phyloP scores from a whole-genome alignment of 2,329 filamentous ascomycete species.

The Epichloe coenophiala region DNA sequence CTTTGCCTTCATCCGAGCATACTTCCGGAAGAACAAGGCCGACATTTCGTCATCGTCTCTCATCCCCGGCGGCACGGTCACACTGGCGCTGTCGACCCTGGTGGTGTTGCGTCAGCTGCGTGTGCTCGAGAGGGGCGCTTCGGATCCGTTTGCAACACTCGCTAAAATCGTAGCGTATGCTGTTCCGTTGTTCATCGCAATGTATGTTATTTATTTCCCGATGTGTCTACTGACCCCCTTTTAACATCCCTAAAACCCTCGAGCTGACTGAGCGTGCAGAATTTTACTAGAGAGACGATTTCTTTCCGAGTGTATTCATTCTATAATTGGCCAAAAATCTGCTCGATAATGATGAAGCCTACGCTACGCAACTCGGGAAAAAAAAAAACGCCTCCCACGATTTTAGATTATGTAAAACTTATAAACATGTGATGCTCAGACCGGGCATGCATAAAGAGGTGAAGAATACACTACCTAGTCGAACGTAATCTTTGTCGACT shows the following conservation, averaged over 20 bases:
- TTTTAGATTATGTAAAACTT: conserved; percentile 1
- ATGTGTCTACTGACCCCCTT: conserved; percentile 3
- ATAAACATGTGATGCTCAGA: neutral
- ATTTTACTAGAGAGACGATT: conserved; percentile 40
- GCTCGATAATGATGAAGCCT: conserved; percentile 15
- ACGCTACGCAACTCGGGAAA: neutral
- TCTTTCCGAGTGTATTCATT: conserved; percentile 35
- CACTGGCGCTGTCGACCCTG: conserved; percentile 15
- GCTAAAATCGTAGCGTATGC: conserved; percentile 36
- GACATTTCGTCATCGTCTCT: conserved; percentile 14
- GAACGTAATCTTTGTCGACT: conserved; percentile 86
- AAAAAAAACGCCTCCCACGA: neutral
- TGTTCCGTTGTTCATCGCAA: conserved; percentile 35
- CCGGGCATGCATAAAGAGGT: neutral
- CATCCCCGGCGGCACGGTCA: conserved; percentile 15
- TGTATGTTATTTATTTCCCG: conserved; percentile 37
- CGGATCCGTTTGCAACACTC: conserved; percentile 21
- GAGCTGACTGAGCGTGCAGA: conserved; percentile 21
- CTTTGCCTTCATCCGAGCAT: conserved; percentile 52
- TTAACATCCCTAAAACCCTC: conserved; percentile 10
- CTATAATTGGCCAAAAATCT: conserved; percentile 22
- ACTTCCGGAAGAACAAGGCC: conserved; percentile 37
- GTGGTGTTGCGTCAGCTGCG: conserved; percentile 15
- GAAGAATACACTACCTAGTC: conserved; percentile 32
- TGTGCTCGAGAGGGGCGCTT: conserved; percentile 11